Evolutionary conservation across 139 green algal species (phyloP), one percentile per base, ranked within the genome.

Genomic region (Mesotaenium endlicherianum): DNA sequence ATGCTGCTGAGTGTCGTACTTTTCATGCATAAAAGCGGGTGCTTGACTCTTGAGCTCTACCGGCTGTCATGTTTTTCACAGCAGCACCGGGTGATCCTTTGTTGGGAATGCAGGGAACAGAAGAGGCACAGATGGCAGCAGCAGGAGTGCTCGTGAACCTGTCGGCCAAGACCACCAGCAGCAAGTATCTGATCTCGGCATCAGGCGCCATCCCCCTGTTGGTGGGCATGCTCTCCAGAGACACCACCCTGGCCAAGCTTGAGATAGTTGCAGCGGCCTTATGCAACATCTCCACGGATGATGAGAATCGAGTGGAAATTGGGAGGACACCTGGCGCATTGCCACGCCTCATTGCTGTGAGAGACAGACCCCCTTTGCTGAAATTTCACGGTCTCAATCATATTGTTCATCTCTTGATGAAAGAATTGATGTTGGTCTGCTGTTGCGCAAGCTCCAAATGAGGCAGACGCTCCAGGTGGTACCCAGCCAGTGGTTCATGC

Each of bases 301-400:
- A 83, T 57, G 59, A 83, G 26, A 83, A 83, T 36, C 70, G 76
- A n/a, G n/a, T n/a, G n/a, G n/a, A n/a, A n/a, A n/a, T n/a, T n/a
- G n/a, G n/a, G n/a, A n/a, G n/a, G n/a, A n/a, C n/a, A n/a, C n/a
- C n/a, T n/a, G n/a, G n/a, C n/a, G n/a, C n/a, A n/a, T n/a, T n/a
- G n/a, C n/a, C n/a, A n/a, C n/a, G n/a, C n/a, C n/a, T n/a, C n/a
- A n/a, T n/a, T n/a, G n/a, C n/a, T n/a, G n/a, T n/a, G n/a, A n/a
- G n/a, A n/a, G n/a, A n/a, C n/a, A n/a, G n/a, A n/a, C n/a, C n/a
- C n/a, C n/a, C n/a, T n/a, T n/a, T n/a, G n/a, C n/a, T n/a, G n/a
- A n/a, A n/a, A n/a, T n/a, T n/a, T n/a, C n/a, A n/a, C n/a, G n/a
- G n/a, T n/a, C n/a, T n/a, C n/a, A n/a, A n/a, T n/a, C n/a, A n/a